These are phyloP conservation scores for Mycena galericulata DNA, from an alignment of 768 basidiomycete species.

Conservation along the genomic window DNA sequence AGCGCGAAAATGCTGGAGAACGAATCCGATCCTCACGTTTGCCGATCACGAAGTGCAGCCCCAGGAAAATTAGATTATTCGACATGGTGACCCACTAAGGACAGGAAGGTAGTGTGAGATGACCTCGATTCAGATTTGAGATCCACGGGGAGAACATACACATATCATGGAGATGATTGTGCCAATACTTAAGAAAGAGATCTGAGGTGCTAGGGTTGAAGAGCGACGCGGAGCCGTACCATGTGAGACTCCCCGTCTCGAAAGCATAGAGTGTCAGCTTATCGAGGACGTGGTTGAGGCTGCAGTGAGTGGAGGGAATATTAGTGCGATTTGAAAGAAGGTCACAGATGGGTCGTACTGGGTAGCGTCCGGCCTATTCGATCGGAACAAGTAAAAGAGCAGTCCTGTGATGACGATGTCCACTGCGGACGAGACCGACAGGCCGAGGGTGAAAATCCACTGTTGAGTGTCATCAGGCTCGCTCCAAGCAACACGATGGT, in stretches of 20 bases:
- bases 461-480: constrained; percentile 30
- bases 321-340: neutral
- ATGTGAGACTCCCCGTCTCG: constrained; percentile 65
- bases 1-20: neutral
- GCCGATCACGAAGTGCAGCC: constrained; percentile 53
- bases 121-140: too few species aligned
- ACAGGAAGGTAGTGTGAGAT: neutral
- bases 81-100: constrained; percentile 52
- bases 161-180: constrained; percentile 53
- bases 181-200: constrained; percentile 41
- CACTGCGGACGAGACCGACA: constrained; percentile 60
- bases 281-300: constrained; percentile 60
- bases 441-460: constrained; percentile 68
- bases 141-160: constrained; percentile 37
- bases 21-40: constrained; percentile 44
- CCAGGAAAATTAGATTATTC: constrained; percentile 53
- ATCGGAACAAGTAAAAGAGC: constrained; percentile 56
- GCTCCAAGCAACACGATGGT: neutral
- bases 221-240: constrained; percentile 38
- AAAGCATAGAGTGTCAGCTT: constrained; percentile 62
- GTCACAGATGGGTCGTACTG: constrained; percentile 43
- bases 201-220: constrained; percentile 40
- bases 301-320: constrained; percentile 34
- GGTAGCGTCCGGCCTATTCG: constrained; percentile 51
- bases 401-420: constrained; percentile 63